Percentiles rank a stretch among this genome's conserved stretches.
phyloP scores from a whole-genome alignment of 2,329 filamentous ascomycete genomes.

The Nemania serpens region DNA sequence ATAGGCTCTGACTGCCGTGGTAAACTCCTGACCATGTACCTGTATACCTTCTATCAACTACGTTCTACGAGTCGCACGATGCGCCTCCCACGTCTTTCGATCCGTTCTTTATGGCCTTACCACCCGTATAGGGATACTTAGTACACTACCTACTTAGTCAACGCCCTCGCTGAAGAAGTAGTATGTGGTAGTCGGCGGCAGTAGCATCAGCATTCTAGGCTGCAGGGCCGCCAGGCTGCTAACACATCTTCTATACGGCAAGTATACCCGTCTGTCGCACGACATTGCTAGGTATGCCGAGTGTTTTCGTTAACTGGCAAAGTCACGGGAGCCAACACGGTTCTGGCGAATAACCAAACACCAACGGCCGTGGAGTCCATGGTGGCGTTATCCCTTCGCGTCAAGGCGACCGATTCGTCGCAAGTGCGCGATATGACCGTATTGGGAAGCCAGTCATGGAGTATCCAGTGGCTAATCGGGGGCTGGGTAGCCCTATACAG shows the following conservation, averaged over 20 bases:
- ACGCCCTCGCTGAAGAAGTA: too few relatives aligned
- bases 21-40: neutral
- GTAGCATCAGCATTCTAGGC: too few relatives aligned
- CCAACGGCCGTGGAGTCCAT: slow-evolving; percentile 10
- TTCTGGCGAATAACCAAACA: neutral
- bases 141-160: too few relatives aligned
- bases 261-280: neutral
- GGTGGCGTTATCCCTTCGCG: slow-evolving; percentile 4
- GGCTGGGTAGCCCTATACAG: slow-evolving; percentile 5
- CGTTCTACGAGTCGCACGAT: neutral
- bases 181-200: too few relatives aligned
- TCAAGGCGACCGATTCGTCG: neutral
- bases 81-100: neutral
- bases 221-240: neutral
- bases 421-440: slow-evolving; percentile 5
- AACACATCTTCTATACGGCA: neutral
- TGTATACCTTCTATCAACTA: neutral
- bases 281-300: neutral
- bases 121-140: neutral
- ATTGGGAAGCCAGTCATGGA: neutral
- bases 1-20: neutral
- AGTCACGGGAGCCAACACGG: neutral
- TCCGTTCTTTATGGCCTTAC: neutral
- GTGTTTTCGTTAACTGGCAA: neutral
- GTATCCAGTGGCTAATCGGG: slow-evolving; percentile 7